Evolutionary conservation across 2,329 filamentous ascomycete genomes (phyloP), one percentile per base, ranked within the genome.

Genomic region (Arthrobotrys conoides): DNA sequence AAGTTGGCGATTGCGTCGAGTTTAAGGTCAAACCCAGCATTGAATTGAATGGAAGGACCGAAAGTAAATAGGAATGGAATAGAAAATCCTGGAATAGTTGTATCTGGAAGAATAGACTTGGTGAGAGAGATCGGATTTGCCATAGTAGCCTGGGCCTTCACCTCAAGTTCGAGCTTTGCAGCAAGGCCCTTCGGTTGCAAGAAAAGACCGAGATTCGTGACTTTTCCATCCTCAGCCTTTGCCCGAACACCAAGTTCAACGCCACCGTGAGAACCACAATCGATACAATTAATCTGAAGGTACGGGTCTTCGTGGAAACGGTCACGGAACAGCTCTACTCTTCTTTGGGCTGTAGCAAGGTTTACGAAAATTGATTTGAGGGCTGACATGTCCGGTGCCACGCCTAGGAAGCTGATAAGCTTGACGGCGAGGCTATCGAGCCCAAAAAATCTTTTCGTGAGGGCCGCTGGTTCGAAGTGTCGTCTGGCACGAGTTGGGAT

Each of bases 1-100:
- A 71, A 71, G 18, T 68, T 77, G 10, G 48, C 67, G 27, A 77
- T 44, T 0, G 65, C 73, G 18, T 65, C 36, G 27, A 70, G 55
- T 9, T 66, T 55, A 5, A 71, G 20, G 5, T 71, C 61, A 14
- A 71, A 38, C 24, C 77, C 75, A 33, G 72, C 73, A 20, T 80
- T 75, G 18, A 76, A 77, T 30, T 80, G 69, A 33, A 76, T 33
- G 22, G 80, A 80, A 6, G 80, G 80, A 0, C 80, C 80, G n/a
- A 81, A 71, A 12, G 49, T 63, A 38, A 81, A 81, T 8, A 81
- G 38, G 18, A 6, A 44, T 38, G 80, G 80, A 27, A 81, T 81
- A 12, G 71, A 73, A 18, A 80, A 71, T 9, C 68, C 71, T 16
- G 69, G 65, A n/a, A 81, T 66, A 4, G 67, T 63, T 12, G 68